A percentile compares a stretch with the other conserved stretches of the same genome.
These are phyloP conservation scores for Kurtzmaniella quercitrusa DNA, from an alignment of 1,139 yeast species.

Conservation along the genomic window DNA sequence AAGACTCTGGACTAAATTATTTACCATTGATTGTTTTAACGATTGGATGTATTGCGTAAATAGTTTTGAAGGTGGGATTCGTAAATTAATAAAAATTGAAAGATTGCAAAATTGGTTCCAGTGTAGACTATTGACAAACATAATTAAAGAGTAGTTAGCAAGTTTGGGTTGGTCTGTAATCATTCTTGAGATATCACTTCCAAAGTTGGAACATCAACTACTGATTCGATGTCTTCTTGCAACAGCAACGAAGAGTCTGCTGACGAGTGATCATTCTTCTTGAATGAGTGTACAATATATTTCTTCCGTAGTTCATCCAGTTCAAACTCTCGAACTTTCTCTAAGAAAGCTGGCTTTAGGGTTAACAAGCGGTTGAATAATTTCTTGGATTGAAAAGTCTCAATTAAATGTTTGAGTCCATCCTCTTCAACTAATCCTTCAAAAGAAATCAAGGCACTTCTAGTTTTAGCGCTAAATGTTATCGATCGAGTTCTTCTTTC, in stretches of 20 bases:
- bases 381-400: slow-evolving; percentile 21
- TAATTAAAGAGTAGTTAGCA: neutral
- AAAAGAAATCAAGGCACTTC: slow-evolving; percentile 50
- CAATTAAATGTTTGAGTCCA: slow-evolving; percentile 40
- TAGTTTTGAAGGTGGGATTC: slow-evolving; percentile 2
- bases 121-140: neutral
- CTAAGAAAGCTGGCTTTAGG: slow-evolving; percentile 36
- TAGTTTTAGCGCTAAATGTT: slow-evolving; percentile 15
- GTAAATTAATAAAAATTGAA: slow-evolving; percentile 1
- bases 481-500: slow-evolving; percentile 11
- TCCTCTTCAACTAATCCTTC: slow-evolving; percentile 34
- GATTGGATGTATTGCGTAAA: slow-evolving; percentile 1
- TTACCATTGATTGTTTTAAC: slow-evolving; percentile 3
- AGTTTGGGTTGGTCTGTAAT: slow-evolving; percentile 6
- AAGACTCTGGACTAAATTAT: slow-evolving; percentile 69
- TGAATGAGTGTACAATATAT: neutral
- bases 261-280: neutral
- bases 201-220: neutral
- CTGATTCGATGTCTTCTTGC: neutral
- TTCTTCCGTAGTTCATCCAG: neutral
- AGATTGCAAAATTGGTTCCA: neutral
- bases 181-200: slow-evolving; percentile 20
- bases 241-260: neutral
- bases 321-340: slow-evolving; percentile 39
- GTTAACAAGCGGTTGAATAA: slow-evolving; percentile 20